Percentiles rank a stretch among this genome's conserved stretches.
These are phyloP conservation scores for Hemerocallis citrina DNA, from an alignment of 106 monocot genomes.

Conservation along the genomic window DNA sequence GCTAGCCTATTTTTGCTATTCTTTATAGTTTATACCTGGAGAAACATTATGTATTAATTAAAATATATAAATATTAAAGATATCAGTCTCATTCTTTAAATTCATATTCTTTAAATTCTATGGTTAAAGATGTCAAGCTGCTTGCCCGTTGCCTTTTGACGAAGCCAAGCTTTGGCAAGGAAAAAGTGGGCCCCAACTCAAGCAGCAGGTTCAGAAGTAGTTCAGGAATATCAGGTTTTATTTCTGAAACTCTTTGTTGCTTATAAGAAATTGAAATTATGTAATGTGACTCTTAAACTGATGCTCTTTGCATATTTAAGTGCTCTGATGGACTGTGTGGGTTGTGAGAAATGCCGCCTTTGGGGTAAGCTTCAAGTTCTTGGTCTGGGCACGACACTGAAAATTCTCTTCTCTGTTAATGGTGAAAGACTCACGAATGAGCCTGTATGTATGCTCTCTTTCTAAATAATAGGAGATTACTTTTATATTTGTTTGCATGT, in stretches of 20 bases:
- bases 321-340: conserved; percentile 97
- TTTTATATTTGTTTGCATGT: too few species aligned
- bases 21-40: too few species aligned
- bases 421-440: conserved; percentile 36
- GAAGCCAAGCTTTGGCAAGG: conserved; percentile 98
- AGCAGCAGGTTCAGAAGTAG: conserved; percentile 74
- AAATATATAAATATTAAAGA: too few species aligned
- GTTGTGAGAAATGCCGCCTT: conserved; percentile 93
- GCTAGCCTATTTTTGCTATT: too few species aligned
- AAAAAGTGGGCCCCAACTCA: conserved; percentile 75
- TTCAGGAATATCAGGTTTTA: conserved; percentile 90
- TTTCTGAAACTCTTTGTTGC: neutral
- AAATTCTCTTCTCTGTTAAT: conserved; percentile 91
- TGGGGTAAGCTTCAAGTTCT: conserved; percentile 99
- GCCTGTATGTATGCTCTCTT: conserved; percentile 32
- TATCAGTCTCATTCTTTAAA: too few species aligned
- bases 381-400: conserved; percentile 91
- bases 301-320: conserved; percentile 23
- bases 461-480: neutral
- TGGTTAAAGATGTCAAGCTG: too few species aligned
- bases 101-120: too few species aligned
- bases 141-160: conserved; percentile 89
- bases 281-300: neutral
- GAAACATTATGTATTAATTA: too few species aligned
- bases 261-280: neutral